Evolutionary conservation across 2,329 filamentous ascomycete genomes (phyloP).

Genomic region (Zymoseptoria tritici): DNA sequence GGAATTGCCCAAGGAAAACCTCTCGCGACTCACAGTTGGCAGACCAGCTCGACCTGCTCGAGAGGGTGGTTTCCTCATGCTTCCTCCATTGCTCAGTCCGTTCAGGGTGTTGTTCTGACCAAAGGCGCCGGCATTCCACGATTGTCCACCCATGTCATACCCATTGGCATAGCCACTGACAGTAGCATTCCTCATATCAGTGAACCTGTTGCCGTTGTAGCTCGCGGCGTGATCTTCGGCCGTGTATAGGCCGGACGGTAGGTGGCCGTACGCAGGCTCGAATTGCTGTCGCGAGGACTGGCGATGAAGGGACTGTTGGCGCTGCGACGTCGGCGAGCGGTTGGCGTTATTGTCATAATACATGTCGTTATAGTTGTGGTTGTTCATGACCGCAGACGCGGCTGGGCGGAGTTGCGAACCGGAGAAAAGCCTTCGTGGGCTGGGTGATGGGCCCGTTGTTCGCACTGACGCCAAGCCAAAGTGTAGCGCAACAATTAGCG

Average conservation of each 20-base stretch:
- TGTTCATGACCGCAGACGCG: slow-evolving; percentile 23
- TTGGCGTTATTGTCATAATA: slow-evolving; percentile 59
- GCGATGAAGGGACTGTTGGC: slow-evolving; percentile 57
- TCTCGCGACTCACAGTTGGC: slow-evolving; percentile 59
- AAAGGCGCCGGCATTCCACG: slow-evolving; percentile 72
- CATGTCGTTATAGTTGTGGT: slow-evolving; percentile 46
- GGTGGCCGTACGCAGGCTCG: slow-evolving; percentile 58
- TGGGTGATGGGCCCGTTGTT: neutral
- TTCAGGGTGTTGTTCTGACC: slow-evolving; percentile 55
- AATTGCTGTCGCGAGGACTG: slow-evolving; percentile 66
- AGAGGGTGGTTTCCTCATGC: slow-evolving; percentile 43
- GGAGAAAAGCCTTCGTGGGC: slow-evolving; percentile 5
- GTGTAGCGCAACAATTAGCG: neutral
- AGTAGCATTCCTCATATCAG: slow-evolving; percentile 52
- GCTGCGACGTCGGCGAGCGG: slow-evolving; percentile 67
- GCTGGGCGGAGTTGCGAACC: slow-evolving; percentile 4
- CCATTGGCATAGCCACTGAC: slow-evolving; percentile 55
- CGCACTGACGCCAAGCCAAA: slow-evolving; percentile 3
- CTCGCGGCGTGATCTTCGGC: slow-evolving; percentile 55
- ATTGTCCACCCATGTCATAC: slow-evolving; percentile 65
- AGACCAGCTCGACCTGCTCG: slow-evolving; percentile 54
- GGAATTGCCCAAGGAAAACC: neutral
- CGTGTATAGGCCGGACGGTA: slow-evolving; percentile 61
- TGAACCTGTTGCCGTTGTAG: slow-evolving; percentile 45
- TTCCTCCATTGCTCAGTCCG: slow-evolving; percentile 19